Percentiles rank a stretch among this genome's conserved stretches.
Evolutionary conservation across 1,139 yeast species (phyloP).

Genomic region (Pichia sp.): DNA sequence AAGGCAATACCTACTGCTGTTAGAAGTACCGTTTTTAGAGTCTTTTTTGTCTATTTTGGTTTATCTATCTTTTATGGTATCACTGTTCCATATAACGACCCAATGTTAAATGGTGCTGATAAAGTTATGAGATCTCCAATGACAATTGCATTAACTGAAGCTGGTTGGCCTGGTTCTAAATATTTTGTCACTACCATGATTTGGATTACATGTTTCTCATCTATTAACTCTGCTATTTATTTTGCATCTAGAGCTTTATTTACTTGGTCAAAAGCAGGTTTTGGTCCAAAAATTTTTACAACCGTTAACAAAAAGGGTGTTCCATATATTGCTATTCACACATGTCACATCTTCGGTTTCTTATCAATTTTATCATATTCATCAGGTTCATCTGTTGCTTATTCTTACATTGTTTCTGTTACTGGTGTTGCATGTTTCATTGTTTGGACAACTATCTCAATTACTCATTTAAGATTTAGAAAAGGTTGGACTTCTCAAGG

Average conservation of each 20-base stretch:
- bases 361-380: conserved; percentile 45
- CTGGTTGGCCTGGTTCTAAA: conserved; percentile 48
- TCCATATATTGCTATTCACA: conserved; percentile 45
- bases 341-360: conserved; percentile 45
- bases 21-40: conserved; percentile 51
- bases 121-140: conserved; percentile 41
- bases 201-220: conserved; percentile 46
- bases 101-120: conserved; percentile 22
- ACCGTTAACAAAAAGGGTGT: conserved; percentile 43
- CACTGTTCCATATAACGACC: conserved; percentile 52
- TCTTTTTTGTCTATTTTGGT: conserved; percentile 50
- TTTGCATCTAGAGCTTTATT: conserved; percentile 49
- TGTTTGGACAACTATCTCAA: conserved; percentile 45
- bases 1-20: conserved; percentile 54
- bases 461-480: conserved; percentile 45
- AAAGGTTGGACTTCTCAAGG: conserved; percentile 47
- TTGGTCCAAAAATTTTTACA: conserved; percentile 42
- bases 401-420: conserved; percentile 46
- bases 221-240: conserved; percentile 49
- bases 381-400: conserved; percentile 51
- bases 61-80: conserved; percentile 47
- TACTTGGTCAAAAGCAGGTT: conserved; percentile 44
- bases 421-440: conserved; percentile 54
- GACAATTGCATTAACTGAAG: conserved; percentile 50
- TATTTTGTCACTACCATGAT: conserved; percentile 48